Evolutionary conservation across 2,329 filamentous ascomycete genomes (phyloP).

Genomic region (Trichophyton verrucosum): DNA sequence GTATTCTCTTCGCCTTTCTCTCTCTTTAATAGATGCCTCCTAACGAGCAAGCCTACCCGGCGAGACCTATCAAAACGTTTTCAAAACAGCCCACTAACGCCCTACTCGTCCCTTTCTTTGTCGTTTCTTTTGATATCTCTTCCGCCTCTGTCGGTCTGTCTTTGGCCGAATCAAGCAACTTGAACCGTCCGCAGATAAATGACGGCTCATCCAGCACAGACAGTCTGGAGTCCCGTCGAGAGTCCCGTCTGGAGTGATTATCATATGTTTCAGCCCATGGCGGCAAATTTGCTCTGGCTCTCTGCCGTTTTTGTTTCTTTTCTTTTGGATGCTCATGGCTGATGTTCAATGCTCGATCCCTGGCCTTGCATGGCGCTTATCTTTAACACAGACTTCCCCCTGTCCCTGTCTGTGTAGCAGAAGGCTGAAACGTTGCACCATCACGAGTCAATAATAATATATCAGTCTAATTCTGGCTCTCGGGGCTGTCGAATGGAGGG

Average conservation of each 20-base stretch:
- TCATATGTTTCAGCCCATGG: neutral
- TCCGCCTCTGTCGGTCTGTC: too few relatives aligned
- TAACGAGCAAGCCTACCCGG: neutral
- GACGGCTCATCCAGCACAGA: neutral
- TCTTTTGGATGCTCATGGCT: neutral
- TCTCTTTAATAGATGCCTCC: neutral
- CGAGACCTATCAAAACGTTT: neutral
- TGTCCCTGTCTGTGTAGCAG: neutral
- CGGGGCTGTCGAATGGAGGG: neutral
- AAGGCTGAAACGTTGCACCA: neutral
- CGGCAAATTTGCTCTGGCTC: neutral
- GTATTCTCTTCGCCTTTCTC: neutral
- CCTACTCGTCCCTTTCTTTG: neutral
- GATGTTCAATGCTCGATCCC: neutral
- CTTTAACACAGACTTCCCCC: neutral
- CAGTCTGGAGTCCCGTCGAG: neutral
- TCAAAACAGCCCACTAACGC: neutral
- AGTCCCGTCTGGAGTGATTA: neutral
- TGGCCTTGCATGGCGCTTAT: neutral
- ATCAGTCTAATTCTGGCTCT: neutral
- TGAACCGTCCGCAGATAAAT: neutral
- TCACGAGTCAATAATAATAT: neutral
- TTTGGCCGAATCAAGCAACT: neutral
- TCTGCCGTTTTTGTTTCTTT: neutral
- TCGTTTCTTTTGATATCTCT: neutral